These are phyloP conservation scores for Elsinoe ampelina DNA, from an alignment of 2,329 filamentous ascomycete genomes.

Conservation along the genomic window DNA sequence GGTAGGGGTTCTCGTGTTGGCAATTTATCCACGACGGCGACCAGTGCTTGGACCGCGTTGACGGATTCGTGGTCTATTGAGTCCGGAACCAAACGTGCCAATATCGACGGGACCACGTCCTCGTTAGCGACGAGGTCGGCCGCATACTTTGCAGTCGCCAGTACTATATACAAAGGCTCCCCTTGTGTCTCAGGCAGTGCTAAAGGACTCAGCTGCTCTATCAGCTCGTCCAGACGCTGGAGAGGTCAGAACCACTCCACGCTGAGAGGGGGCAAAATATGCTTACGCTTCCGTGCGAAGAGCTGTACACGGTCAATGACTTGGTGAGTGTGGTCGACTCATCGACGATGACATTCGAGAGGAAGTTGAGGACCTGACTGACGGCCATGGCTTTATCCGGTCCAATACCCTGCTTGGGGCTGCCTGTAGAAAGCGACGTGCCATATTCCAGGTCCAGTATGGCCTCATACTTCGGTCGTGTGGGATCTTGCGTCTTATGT, in stretches of 20 bases:
- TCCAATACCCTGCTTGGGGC: background rate
- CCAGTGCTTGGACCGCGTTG: conserved; percentile 7
- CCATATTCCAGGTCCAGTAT: background rate
- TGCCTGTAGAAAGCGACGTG: no score
- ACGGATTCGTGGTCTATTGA: background rate
- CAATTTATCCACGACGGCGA: conserved; percentile 17
- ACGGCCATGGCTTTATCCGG: background rate
- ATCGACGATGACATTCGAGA: conserved; percentile 3
- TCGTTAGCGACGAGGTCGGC: background rate
- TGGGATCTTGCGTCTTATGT: background rate
- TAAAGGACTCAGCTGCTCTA: background rate
- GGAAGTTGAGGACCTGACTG: background rate
- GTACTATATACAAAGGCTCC: conserved; percentile 2
- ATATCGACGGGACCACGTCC: background rate
- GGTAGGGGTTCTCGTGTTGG: conserved; percentile 1
- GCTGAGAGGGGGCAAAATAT: background rate
- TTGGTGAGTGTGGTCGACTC: background rate
- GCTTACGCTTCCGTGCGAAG: background rate
- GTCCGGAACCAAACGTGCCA: background rate
- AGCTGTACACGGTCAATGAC: background rate
- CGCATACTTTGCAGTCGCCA: conserved; percentile 16
- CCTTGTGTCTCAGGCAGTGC: background rate
- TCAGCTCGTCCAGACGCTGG: background rate
- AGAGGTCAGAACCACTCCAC: background rate
- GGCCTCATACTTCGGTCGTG: background rate